These are phyloP conservation scores for Haematococcus lacustris DNA, from an alignment of 139 green algal genomes.

Conservation along the genomic window DNA sequence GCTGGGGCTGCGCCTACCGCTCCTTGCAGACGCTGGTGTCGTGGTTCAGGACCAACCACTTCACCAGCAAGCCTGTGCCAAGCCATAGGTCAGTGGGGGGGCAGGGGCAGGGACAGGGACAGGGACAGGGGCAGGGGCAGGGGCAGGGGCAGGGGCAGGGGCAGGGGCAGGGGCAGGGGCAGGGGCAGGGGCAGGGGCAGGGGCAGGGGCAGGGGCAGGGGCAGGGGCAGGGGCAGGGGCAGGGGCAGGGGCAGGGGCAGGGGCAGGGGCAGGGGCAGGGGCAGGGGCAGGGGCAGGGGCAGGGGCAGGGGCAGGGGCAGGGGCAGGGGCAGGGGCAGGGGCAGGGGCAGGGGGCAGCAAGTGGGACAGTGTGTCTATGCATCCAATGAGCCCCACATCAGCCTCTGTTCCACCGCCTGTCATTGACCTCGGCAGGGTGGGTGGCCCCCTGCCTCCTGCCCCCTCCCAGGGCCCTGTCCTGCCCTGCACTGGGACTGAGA, in stretches of 20 bases:
- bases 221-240: constrained; percentile 58
- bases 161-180: not conserved
- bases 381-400: not conserved
- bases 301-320: not conserved
- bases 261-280: not conserved
- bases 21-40: constrained; percentile 90
- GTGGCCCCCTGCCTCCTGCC: not conserved
- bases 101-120: not conserved
- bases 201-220: no score
- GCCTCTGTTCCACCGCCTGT: not conserved
- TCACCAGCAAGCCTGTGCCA: constrained; percentile 64
- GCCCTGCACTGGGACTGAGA: not conserved
- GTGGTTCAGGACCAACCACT: constrained; percentile 82
- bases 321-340: not conserved
- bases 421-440: not conserved
- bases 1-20: constrained; percentile 96
- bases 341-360: not conserved
- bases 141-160: not conserved
- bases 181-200: no score
- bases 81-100: constrained; percentile 46
- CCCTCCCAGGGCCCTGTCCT: not conserved
- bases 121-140: not conserved
- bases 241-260: constrained; percentile 34
- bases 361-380: not conserved
- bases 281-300: not conserved